These are phyloP conservation scores for Ustilago xerochloae DNA, from an alignment of 1,284 basidiomycete genomes.

Conservation along the genomic window DNA sequence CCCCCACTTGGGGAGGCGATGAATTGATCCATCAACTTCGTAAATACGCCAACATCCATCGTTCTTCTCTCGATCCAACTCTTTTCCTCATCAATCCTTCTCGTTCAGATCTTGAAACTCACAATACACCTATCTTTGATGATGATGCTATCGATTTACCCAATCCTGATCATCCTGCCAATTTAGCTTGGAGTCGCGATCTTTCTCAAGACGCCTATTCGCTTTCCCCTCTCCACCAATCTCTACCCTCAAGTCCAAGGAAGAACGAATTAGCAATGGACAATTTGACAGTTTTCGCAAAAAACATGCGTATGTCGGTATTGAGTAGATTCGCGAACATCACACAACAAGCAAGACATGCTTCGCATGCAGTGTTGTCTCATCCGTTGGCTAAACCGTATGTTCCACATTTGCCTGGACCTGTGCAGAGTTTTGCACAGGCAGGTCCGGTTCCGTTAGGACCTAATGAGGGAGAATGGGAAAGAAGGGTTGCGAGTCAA, in stretches of 20 bases:
- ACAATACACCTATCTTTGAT: constrained; percentile 70
- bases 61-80: constrained; percentile 80
- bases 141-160: constrained; percentile 66
- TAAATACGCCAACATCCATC: constrained; percentile 78
- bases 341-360: constrained; percentile 61
- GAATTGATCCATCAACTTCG: constrained; percentile 72
- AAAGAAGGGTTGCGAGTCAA: constrained; percentile 37
- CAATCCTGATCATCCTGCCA: constrained; percentile 12
- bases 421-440: constrained; percentile 58
- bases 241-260: constrained; percentile 21
- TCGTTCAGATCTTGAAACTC: constrained; percentile 86
- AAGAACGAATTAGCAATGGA: constrained; percentile 49
- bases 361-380: constrained; percentile 53
- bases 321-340: constrained; percentile 62
- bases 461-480: constrained; percentile 57
- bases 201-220: constrained; percentile 48
- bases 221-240: constrained; percentile 43
- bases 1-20: constrained; percentile 70
- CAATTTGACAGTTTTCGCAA: constrained; percentile 57
- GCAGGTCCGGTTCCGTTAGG: constrained; percentile 61
- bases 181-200: constrained; percentile 30
- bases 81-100: constrained; percentile 93
- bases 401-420: constrained; percentile 49
- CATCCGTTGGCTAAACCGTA: constrained; percentile 57
- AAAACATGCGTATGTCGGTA: constrained; percentile 60